Conservation (phyloP, 345 rosid genomes). For the Corchorus olitorius region DNA sequence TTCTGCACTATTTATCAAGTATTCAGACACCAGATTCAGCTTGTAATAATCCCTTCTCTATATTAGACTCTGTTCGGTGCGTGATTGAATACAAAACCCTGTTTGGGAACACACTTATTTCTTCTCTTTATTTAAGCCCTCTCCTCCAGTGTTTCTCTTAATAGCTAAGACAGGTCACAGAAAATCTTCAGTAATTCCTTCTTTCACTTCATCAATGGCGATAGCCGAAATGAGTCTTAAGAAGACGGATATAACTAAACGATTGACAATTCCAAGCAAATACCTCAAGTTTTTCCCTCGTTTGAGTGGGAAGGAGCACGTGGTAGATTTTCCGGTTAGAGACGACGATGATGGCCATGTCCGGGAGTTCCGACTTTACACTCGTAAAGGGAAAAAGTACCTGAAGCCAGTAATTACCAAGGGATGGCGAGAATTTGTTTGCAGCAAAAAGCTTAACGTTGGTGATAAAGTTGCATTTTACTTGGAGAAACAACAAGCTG, state of each 20-base stretch:
- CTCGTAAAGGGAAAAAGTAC: slow-evolving; percentile 10
- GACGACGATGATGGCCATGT: slow-evolving; percentile 3
- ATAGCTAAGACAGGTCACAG: background rate
- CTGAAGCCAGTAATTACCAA: slow-evolving; percentile 12
- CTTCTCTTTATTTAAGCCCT: background rate
- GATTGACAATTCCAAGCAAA: slow-evolving; percentile 6
- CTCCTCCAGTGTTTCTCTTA: background rate
- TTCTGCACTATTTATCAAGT: background rate
- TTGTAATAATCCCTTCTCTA: background rate
- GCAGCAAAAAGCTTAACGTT: background rate
- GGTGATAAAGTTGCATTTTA: slow-evolving; percentile 12
- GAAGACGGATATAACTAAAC: background rate
- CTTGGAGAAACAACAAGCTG: background rate
- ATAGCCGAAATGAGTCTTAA: background rate
- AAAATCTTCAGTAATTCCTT: background rate
- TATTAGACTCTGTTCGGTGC: background rate
- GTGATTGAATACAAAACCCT: too few relatives aligned
- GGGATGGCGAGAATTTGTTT: slow-evolving; percentile 20
- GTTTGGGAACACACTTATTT: background rate
- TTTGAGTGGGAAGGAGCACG: background rate
- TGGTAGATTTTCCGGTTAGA: background rate
- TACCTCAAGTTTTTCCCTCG: background rate
- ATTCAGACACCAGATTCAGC: too few relatives aligned
- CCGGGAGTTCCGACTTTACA: slow-evolving; percentile 9
- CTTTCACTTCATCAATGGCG: background rate